Conservation (phyloP, 495 filamentous ascomycete species). For the Podospora pseudopauciseta region DNA sequence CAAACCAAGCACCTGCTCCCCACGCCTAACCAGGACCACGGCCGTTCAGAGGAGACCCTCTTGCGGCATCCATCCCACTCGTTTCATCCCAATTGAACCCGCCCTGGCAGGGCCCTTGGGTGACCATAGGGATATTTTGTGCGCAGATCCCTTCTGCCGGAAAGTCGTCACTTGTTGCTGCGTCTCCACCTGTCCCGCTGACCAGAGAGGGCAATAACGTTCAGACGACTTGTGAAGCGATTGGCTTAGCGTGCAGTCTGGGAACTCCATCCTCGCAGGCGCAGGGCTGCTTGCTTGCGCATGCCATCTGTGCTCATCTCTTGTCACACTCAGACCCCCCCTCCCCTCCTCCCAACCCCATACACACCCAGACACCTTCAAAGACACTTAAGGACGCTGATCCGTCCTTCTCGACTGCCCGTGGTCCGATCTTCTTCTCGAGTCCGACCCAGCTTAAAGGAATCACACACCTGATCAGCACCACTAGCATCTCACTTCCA, state of each 20-base stretch:
- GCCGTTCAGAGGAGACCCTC: conserved; percentile 15
- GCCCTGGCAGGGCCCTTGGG: conserved; percentile 29
- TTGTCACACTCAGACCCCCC: conserved; percentile 23
- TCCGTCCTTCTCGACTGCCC: conserved; percentile 54
- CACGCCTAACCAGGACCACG: background rate
- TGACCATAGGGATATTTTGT: conserved; percentile 37
- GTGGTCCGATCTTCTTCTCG: conserved; percentile 39
- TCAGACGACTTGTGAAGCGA: conserved; percentile 41
- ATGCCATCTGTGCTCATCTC: conserved; percentile 34
- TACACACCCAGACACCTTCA: conserved; percentile 26
- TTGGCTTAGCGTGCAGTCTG: conserved; percentile 32
- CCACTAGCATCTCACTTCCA: conserved; percentile 23
- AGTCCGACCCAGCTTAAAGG: conserved; percentile 32
- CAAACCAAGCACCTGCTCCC: background rate
- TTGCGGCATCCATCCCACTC: conserved; percentile 9
- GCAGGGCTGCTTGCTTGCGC: conserved; percentile 31
- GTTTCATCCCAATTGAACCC: conserved; percentile 28
- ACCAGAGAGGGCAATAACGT: conserved; percentile 43
- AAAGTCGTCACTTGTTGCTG: conserved; percentile 43
- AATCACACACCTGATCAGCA: conserved; percentile 53
- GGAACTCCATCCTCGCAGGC: conserved; percentile 20
- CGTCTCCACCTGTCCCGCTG: conserved; percentile 43
- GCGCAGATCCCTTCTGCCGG: conserved; percentile 45
- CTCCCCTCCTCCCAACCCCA: too few relatives aligned
- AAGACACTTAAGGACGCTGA: conserved; percentile 75